Evolutionary conservation across 1,139 yeast genomes (phyloP).

Genomic region (Barnettozyma hawaiiensis): DNA sequence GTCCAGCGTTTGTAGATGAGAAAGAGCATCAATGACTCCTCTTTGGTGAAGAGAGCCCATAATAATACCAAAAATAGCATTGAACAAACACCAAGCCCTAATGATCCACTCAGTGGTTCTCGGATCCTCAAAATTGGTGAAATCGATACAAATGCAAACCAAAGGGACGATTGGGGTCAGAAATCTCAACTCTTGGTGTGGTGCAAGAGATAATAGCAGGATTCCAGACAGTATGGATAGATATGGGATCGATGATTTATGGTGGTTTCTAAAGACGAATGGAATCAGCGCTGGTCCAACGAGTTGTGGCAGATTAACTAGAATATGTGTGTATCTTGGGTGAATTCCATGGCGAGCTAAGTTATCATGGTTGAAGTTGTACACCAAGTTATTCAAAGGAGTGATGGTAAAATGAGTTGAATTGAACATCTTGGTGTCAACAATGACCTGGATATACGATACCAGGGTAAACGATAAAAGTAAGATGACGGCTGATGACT

Average conservation of each 20-base stretch:
- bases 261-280: constrained; percentile 30
- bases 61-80: constrained; percentile 48
- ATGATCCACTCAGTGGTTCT: constrained; percentile 27
- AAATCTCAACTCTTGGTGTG: constrained; percentile 91
- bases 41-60: constrained; percentile 89
- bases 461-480: constrained; percentile 32
- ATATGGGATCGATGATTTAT: constrained; percentile 37
- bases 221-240: constrained; percentile 61
- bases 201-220: constrained; percentile 56
- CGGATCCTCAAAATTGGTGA: constrained; percentile 28
- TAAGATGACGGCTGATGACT: constrained; percentile 26
- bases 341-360: constrained; percentile 80
- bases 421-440: constrained; percentile 46
- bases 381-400: constrained; percentile 70
- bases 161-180: constrained; percentile 74
- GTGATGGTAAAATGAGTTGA: constrained; percentile 44
- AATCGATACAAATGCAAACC: constrained; percentile 55
- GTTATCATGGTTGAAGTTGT: constrained; percentile 57
- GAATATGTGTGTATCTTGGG: constrained; percentile 64
- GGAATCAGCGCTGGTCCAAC: constrained; percentile 69
- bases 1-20: constrained; percentile 25
- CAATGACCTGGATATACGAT: constrained; percentile 35
- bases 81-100: constrained; percentile 60
- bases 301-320: constrained; percentile 72
- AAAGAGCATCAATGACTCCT: constrained; percentile 72